Conservation (phyloP, 352 stramenopile genomes). For the Elongisporangium senticosum region DNA sequence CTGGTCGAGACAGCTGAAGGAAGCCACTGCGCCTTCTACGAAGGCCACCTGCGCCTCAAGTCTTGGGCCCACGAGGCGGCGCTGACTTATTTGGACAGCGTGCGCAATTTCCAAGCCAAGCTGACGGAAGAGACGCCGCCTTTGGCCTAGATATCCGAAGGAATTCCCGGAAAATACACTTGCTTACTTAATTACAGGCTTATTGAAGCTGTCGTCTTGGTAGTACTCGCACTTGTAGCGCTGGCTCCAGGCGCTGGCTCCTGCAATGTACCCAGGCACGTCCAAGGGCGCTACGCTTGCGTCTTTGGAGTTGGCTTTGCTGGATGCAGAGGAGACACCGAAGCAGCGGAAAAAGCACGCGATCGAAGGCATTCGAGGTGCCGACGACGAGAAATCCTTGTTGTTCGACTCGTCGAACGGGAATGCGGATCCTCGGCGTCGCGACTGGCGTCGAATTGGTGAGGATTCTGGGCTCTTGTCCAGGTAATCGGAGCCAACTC, state of each 20-base stretch:
- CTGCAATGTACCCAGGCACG: constrained; percentile 34
- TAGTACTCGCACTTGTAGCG: constrained; percentile 58
- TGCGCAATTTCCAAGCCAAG: constrained; percentile 34
- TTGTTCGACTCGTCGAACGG: constrained; percentile 28
- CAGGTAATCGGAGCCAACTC: constrained; percentile 30
- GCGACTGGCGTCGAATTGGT: constrained; percentile 46
- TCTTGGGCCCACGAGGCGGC: constrained; percentile 58
- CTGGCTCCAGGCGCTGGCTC: constrained; percentile 27
- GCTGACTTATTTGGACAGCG: constrained; percentile 52
- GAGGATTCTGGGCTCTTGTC: constrained; percentile 65
- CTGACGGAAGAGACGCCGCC: too few relatives aligned
- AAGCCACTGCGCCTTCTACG: constrained; percentile 75
- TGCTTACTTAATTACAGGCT: not conserved
- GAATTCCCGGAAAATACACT: too few relatives aligned
- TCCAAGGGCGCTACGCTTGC: constrained; percentile 27
- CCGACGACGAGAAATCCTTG: constrained; percentile 15
- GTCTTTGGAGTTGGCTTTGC: constrained; percentile 7
- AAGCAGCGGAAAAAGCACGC: constrained; percentile 33
- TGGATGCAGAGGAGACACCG: constrained; percentile 4
- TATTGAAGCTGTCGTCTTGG: constrained; percentile 36
- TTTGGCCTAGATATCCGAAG: too few relatives aligned
- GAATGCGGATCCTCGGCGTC: constrained; percentile 2
- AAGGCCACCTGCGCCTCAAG: constrained; percentile 52
- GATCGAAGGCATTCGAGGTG: not conserved
- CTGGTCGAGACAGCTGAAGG: constrained; percentile 47